Base-by-base conservation (phyloP, 345 rosid species). In the Aquilaria malaccensis region DNA sequence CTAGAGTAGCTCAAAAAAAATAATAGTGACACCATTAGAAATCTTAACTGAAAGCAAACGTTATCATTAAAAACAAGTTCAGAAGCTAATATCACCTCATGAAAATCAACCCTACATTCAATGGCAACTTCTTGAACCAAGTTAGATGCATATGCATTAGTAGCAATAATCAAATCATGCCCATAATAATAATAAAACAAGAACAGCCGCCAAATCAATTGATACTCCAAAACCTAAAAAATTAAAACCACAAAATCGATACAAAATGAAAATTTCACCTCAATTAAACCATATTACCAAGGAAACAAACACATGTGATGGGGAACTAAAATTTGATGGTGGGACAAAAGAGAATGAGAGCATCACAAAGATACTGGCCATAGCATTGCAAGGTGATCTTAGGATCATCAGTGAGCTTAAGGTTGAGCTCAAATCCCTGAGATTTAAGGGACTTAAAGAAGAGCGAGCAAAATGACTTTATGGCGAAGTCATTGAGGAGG, bases 61-160 rank as follows among this genome's bases (percentile, higher is more conserved):
- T 33, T 11, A 9, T 29, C 57, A 54, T 11, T 2, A 30, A 11
- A 55, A 30, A 55, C 37, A 30, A 31, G 3, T 3, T 7, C 33
- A 11, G 11, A 10, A 33, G 2, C 53, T 7, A 45, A 49, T 47
- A 56, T 31, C n/a, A 84, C 94, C 83, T 87, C 95, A 50, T 84
- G 86, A 63, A 87, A 87, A 60, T 87, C 95, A 69, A 81, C 88
- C 30, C 95, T 88, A 32, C 85, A 80, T 63, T 87, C 95, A 0
- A 83, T 73, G 30, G 88, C 83, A 13, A 87, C 60, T 14, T 80
- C 88, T 66, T 76, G 78, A 48, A 84, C 80, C 65, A 87, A 69
- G 74, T 87, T 88, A 53, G 95, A 87, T 2, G 88, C 82, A 58
- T 75, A 77, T 33, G 58, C 52, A 79, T 87, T 86, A 3, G 83